phyloP scores from a whole-genome alignment of 306 rosid genomes.

The Corylus heterophylla region DNA sequence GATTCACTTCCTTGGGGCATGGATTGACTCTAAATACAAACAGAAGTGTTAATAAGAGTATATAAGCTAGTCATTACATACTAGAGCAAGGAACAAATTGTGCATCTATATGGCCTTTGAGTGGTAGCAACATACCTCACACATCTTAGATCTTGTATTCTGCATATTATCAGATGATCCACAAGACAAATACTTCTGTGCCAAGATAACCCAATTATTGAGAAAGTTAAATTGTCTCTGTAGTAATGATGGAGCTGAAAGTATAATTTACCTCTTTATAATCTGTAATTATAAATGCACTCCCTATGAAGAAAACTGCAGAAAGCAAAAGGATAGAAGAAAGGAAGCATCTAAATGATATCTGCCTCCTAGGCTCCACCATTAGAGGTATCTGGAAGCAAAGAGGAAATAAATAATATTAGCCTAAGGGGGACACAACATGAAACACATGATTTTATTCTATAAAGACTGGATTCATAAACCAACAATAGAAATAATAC shows the following conservation, averaged over 20 bases:
- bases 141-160: constrained; percentile 2
- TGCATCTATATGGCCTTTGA: neutral
- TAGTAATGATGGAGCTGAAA: neutral
- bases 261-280: constrained; percentile 33
- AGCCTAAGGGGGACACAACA: neutral
- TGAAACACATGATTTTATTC: neutral
- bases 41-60: neutral
- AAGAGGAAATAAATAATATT: no score
- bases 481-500: neutral
- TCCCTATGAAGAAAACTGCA: constrained; percentile 33
- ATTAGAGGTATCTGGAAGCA: constrained; percentile 10
- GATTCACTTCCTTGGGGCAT: constrained; percentile 28
- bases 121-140: constrained; percentile 29
- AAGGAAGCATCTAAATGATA: constrained; percentile 20
- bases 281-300: constrained; percentile 28
- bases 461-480: neutral
- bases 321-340: constrained; percentile 20
- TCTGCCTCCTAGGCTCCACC: constrained; percentile 17
- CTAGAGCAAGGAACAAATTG: neutral
- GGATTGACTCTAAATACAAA: constrained; percentile 18
- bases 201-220: neutral
- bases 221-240: neutral
- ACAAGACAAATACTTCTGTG: constrained; percentile 27
- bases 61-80: neutral
- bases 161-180: constrained; percentile 21